Evolutionary conservation across 768 basidiomycete species (phyloP).

Genomic region (Coprinopsis sp.): DNA sequence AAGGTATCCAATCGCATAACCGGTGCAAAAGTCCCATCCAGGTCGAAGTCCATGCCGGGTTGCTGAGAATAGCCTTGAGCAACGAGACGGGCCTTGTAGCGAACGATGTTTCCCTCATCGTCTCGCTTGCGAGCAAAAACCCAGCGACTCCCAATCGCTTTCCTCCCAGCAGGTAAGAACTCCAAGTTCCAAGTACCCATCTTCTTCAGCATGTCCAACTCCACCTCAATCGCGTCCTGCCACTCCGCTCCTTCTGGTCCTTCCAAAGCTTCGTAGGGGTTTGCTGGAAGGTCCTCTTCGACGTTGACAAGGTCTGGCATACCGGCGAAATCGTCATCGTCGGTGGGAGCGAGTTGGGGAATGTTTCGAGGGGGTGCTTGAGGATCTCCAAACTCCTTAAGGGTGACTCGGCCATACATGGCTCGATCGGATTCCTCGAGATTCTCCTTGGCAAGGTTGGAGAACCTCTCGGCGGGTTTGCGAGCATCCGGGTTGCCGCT

Average conservation of each 20-base stretch:
- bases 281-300: background rate
- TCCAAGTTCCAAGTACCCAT: constrained; percentile 7
- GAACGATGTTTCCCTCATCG: constrained; percentile 19
- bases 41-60: constrained; percentile 28
- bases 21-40: constrained; percentile 26
- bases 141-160: constrained; percentile 16
- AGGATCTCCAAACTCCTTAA: too few relatives aligned
- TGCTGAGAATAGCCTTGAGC: constrained; percentile 36
- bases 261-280: background rate
- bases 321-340: too few relatives aligned
- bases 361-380: too few relatives aligned
- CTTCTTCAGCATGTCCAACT: constrained; percentile 9
- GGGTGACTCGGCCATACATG: too few relatives aligned
- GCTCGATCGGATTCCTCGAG: too few relatives aligned
- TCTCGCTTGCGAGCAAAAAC: constrained; percentile 26
- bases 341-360: background rate
- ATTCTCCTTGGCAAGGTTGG: background rate
- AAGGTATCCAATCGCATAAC: constrained; percentile 13
- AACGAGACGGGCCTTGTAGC: constrained; percentile 36
- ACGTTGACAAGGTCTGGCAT: background rate
- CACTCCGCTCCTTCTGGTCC: constrained; percentile 9
- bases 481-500: background rate
- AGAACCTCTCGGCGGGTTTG: background rate
- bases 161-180: constrained; percentile 10
- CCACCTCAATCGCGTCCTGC: constrained; percentile 10